Base-by-base conservation (phyloP, 495 filamentous ascomycete genomes). In the Neurospora cerealis region DNA sequence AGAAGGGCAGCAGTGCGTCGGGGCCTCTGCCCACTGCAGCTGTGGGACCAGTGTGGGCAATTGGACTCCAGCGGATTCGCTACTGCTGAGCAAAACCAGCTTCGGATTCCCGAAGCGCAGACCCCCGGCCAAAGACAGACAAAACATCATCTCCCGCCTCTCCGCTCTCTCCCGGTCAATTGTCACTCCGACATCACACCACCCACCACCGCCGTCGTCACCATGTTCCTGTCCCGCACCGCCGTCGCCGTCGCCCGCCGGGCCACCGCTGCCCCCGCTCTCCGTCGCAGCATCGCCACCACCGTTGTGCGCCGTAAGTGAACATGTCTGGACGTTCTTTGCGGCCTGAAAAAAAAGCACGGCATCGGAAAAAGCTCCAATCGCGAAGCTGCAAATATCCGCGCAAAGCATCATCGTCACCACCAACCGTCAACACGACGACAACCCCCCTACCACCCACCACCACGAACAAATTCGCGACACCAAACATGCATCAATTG, bases 201-300 rank as follows among this genome's bases (percentile, higher is more conserved):
- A 75, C 74, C 34, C 60, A 36, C 3, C 37, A 73, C 76, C 44
- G 69, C 71, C 70, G 44, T 42, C 69, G 46, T 74, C 84, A 86
- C 84, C 85, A 96, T 95, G 92, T 92, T 95, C 84, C 85, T 96
- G 80, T 91, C 93, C 85, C 92, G 93, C 83, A 89, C 93, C 77
- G 92, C 89, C 79, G 82, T 92, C 77, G 87, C 89, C 79, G 86
- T 91, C 76, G 91, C 89, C 74, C 88, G 91, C 83, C 92, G 93
- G 79, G 89, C 89, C 72, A 89, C 89, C 76, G 83, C 88, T 79
- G 83, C 87, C 75, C 88, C 90, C 77, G 76, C 88, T 75, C 85
- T 86, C 78, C 82, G 83, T 74, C 89, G 90, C 80, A 86, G 82
- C 80, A 88, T 92, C 79, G 80, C 88, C 70, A 86, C 83, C 78